These are phyloP conservation scores for Yamadazyma diddensiae DNA, from an alignment of 1,139 yeast species.

Conservation along the genomic window DNA sequence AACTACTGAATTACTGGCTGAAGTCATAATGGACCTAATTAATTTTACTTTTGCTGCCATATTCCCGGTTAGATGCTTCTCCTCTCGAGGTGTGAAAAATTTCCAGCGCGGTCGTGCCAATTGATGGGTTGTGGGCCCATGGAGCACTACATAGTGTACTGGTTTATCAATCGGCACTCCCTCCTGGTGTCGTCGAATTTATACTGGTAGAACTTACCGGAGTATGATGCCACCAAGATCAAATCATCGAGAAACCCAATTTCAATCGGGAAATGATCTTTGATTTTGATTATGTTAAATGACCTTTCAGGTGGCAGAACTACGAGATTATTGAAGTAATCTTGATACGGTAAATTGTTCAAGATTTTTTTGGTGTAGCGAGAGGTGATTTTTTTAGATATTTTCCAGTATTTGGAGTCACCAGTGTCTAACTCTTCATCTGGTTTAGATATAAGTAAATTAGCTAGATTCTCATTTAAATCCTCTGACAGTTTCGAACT, in stretches of 20 bases:
- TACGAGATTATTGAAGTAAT: conserved; percentile 40
- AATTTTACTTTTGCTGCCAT: conserved; percentile 2
- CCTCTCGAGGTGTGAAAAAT: conserved; percentile 5
- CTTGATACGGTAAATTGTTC: conserved; percentile 41
- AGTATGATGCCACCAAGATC: conserved; percentile 39
- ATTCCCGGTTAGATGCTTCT: conserved; percentile 1
- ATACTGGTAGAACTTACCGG: conserved; percentile 41
- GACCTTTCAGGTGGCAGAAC: conserved; percentile 47
- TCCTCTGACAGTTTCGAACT: conserved; percentile 31
- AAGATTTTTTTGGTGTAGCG: conserved; percentile 40
- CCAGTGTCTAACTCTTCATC: conserved; percentile 5
- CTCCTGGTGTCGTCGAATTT: conserved; percentile 26
- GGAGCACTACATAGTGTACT: conserved; percentile 8
- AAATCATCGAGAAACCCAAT: conserved; percentile 37
- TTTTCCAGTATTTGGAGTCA: conserved; percentile 14
- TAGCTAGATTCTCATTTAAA: conserved; percentile 44
- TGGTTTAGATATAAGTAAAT: conserved; percentile 30
- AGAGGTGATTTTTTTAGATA: conserved; percentile 26
- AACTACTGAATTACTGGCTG: conserved; percentile 2
- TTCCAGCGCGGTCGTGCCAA: conserved; percentile 1
- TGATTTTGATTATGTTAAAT: conserved; percentile 41
- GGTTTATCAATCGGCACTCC: conserved; percentile 30
- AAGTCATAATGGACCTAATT: conserved; percentile 6
- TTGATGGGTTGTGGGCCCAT: not conserved
- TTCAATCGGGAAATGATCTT: conserved; percentile 34